Base-by-base conservation (phyloP, 2,329 filamentous ascomycete species). In the Arthrinium phaeospermum region DNA sequence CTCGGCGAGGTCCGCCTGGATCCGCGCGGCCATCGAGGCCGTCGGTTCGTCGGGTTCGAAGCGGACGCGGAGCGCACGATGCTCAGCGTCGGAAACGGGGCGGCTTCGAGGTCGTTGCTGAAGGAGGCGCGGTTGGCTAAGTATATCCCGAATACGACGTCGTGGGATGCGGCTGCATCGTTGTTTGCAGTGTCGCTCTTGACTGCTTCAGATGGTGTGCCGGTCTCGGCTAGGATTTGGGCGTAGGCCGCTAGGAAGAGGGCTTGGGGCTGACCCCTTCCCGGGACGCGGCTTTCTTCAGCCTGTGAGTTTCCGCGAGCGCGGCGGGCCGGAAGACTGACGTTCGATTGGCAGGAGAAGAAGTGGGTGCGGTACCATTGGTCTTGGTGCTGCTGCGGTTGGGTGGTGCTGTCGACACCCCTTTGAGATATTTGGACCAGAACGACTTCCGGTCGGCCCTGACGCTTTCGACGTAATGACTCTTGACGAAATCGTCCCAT, bases 141-240 rank as follows among this genome's bases (percentile, higher is more conserved):
- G 80, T 98, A 98, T 30, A 98, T 82, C 1, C 95, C 95, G 69
- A 98, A 87, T 0, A 94, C 82, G 1, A 93, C 81, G 51, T 89
- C 84, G 7, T 78, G 67, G 46, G 75, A 69, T 2, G 71, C 72
- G 37, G 4, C 7, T 4, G 12, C 6, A 10, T 49, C 6, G 46
- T n/a, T 19, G 2, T 8, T 22, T 19, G 16, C 10, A 37, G 30
- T 19, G 0, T 22, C 19, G 8, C 1, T 37, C 34, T 34, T 22
- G 57, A 1, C 22, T 13, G 57, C 7, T 30, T 41, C 57, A 67
- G 45, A 14, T 2, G 16, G 44, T 6, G 78, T 68, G 44, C 75
- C 70, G 2, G 70, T 72, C 57, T 45, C 68, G 81, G 8, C 77
- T 2, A 84, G 77, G 14, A 80, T 77, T 74, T 86, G 89, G 3